These are phyloP conservation scores for Omphalea diandra DNA, from an alignment of 441 rosid genomes.

Conservation along the genomic window DNA sequence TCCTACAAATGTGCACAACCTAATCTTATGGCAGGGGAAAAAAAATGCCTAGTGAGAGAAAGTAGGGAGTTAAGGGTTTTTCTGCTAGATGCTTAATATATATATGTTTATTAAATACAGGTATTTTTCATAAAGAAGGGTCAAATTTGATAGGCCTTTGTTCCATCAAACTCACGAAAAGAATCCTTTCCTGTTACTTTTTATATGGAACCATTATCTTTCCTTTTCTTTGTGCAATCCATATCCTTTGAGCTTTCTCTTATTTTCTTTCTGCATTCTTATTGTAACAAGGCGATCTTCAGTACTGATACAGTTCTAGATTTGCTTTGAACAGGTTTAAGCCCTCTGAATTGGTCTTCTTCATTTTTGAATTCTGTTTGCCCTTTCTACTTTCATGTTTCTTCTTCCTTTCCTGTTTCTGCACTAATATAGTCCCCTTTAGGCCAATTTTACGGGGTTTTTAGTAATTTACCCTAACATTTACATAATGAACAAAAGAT, in stretches of 20 bases:
- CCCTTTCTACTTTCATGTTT: neutral
- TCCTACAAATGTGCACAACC: neutral
- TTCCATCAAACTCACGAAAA: neutral
- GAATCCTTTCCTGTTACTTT: neutral
- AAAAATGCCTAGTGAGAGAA: neutral
- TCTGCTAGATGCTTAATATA: neutral
- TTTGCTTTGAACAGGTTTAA: neutral
- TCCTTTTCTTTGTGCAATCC: too few relatives aligned
- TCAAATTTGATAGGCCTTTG: neutral
- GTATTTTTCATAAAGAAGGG: neutral
- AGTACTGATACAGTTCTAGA: neutral
- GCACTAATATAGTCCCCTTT: neutral
- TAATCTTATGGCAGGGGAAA: too few relatives aligned
- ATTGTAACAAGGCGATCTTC: neutral
- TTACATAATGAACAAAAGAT: neutral
- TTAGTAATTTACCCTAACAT: neutral
- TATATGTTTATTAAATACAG: neutral
- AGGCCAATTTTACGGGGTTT: neutral
- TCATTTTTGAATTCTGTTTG: neutral
- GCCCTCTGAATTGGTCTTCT: neutral
- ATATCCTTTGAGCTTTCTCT: neutral
- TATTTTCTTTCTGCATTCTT: slow-evolving; percentile 1
- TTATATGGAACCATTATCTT: neutral
- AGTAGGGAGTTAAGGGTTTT: neutral
- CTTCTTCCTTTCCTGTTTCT: neutral